Evolutionary conservation across 2,329 filamentous ascomycete species (phyloP).

Genomic region (Camillea tinctor): DNA sequence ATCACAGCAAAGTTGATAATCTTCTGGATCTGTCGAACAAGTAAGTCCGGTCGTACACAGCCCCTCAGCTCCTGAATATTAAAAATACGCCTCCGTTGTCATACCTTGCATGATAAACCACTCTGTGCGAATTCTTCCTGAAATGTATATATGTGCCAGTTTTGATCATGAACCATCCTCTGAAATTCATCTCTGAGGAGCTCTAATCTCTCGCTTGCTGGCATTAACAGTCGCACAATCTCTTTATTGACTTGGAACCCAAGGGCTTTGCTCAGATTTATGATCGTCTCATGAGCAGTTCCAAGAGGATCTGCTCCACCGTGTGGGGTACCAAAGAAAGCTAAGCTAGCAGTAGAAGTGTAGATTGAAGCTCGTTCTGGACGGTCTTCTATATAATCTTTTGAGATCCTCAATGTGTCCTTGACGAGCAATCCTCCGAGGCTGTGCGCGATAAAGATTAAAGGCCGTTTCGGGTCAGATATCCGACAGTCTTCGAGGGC

Average conservation of each 20-base stretch:
- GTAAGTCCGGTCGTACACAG: neutral
- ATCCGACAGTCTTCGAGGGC: neutral
- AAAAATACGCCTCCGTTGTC: neutral
- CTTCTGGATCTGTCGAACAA: too few species aligned
- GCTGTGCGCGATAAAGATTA: slow-evolving; percentile 13
- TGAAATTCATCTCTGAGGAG: slow-evolving; percentile 7
- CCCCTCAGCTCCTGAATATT: too few species aligned
- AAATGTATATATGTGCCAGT: slow-evolving; percentile 12
- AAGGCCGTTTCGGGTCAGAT: neutral
- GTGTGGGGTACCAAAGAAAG: slow-evolving; percentile 15
- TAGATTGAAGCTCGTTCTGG: slow-evolving; percentile 1
- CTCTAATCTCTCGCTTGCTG: slow-evolving; percentile 3
- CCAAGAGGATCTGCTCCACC: slow-evolving; percentile 9
- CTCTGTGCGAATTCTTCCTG: slow-evolving; percentile 7
- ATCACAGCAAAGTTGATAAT: too few species aligned
- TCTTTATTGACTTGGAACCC: slow-evolving; percentile 6
- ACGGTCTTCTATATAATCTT: slow-evolving; percentile 1
- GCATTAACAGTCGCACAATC: slow-evolving; percentile 8
- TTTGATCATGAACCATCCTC: slow-evolving; percentile 1
- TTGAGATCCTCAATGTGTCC: slow-evolving; percentile 7
- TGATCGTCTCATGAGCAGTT: neutral
- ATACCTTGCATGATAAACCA: slow-evolving; percentile 5
- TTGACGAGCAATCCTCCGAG: slow-evolving; percentile 12
- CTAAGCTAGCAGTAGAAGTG: slow-evolving; percentile 2
- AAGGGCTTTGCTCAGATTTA: neutral